Percentiles rank a stretch among this genome's conserved stretches.
Conservation (phyloP, 441 rosid species). For the Pelargonium fulgidum region DNA sequence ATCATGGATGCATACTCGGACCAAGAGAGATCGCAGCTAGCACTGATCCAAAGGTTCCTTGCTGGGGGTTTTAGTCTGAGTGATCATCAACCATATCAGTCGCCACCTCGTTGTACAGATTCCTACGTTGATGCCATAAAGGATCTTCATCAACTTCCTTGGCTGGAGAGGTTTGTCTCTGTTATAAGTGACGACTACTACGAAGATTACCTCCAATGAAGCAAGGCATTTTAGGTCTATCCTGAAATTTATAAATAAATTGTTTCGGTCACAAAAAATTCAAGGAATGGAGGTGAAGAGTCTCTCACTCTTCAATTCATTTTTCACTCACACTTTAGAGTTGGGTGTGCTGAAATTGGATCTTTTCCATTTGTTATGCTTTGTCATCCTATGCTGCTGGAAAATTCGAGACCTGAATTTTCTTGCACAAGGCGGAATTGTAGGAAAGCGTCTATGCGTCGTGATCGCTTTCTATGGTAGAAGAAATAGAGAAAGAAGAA, state of each 20-base stretch:
- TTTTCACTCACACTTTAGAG: background rate
- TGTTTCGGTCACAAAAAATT: background rate
- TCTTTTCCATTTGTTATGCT: background rate
- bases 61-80: constrained; percentile 89
- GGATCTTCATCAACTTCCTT: constrained; percentile 93
- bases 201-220: constrained; percentile 63
- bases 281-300: background rate
- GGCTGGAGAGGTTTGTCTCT: constrained; percentile 96
- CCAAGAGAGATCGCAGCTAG: constrained; percentile 88
- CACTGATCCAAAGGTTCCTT: constrained; percentile 79
- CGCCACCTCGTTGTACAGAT: constrained; percentile 81
- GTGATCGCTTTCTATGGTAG: too few relatives aligned
- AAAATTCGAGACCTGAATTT: background rate
- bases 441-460: background rate
- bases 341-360: background rate
- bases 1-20: constrained; percentile 85
- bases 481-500: too few relatives aligned
- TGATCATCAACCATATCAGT: constrained; percentile 72
- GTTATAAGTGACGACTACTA: constrained; percentile 87
- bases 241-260: background rate
- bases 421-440: background rate
- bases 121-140: constrained; percentile 81
- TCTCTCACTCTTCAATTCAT: background rate
- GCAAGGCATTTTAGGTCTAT: constrained; percentile 5
- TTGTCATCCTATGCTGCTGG: background rate